phyloP scores from a whole-genome alignment of 2,329 filamentous ascomycete genomes.

The Grosmannia penicillata region DNA sequence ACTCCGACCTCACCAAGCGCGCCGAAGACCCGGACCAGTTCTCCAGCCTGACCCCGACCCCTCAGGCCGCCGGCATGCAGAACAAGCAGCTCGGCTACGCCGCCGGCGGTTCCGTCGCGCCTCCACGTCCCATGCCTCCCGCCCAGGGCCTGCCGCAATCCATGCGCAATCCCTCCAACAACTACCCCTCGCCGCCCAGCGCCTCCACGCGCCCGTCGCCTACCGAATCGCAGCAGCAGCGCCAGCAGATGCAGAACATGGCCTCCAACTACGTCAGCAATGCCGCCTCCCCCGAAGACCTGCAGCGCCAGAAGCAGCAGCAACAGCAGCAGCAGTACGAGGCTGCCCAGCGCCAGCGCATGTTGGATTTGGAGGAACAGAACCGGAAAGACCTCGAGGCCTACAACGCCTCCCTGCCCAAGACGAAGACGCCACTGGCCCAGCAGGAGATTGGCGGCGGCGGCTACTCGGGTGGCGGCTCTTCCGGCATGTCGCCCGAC shows the following conservation, averaged over 20 bases:
- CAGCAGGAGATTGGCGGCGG: constrained; percentile 77
- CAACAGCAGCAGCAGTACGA: constrained; percentile 48
- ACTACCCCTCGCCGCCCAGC: constrained; percentile 19
- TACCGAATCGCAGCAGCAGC: constrained; percentile 34
- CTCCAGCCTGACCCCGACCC: constrained; percentile 52
- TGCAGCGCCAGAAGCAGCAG: constrained; percentile 43
- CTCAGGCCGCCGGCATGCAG: constrained; percentile 38
- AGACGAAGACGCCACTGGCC: constrained; percentile 64
- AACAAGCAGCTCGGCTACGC: constrained; percentile 50
- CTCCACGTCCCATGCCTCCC: constrained; percentile 52
- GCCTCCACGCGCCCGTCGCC: constrained; percentile 28
- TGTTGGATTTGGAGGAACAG: constrained; percentile 47
- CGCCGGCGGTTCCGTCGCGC: constrained; percentile 44
- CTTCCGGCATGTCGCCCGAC: constrained; percentile 31
- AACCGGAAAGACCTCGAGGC: constrained; percentile 65
- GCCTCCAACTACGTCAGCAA: constrained; percentile 38
- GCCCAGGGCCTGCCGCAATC: constrained; percentile 19
- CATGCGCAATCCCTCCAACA: constrained; percentile 23
- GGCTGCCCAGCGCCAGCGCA: constrained; percentile 35
- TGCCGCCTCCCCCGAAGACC: constrained; percentile 35
- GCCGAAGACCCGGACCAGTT: constrained; percentile 57
- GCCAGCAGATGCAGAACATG: constrained; percentile 43
- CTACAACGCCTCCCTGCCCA: constrained; percentile 80
- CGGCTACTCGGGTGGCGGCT: constrained; percentile 37
- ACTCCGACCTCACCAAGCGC: constrained; percentile 68